Conservation (phyloP, 2,329 filamentous ascomycete species). For the Neofusicoccum cordaticola region DNA sequence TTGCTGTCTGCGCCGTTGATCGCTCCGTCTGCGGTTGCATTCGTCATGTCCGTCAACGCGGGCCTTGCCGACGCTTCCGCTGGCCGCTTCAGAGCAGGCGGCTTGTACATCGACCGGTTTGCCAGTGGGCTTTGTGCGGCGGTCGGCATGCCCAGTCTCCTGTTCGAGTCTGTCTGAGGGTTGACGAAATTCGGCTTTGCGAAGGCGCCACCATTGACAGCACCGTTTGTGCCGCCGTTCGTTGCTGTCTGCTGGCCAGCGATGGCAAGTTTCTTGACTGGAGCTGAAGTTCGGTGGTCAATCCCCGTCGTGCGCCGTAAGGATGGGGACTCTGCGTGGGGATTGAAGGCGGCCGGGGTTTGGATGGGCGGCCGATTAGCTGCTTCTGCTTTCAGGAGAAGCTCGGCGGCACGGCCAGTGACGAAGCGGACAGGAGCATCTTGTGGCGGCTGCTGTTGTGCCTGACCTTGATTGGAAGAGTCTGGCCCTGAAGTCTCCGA, state of each 20-base stretch:
- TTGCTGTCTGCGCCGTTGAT: constrained; percentile 36
- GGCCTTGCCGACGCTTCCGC: constrained; percentile 26
- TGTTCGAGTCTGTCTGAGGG: constrained; percentile 45
- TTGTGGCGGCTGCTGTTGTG: constrained; percentile 25
- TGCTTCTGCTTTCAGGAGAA: constrained; percentile 35
- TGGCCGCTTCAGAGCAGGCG: constrained; percentile 32
- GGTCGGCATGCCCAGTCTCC: constrained; percentile 51
- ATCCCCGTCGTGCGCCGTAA: constrained; percentile 86
- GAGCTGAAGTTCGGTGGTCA: constrained; percentile 74
- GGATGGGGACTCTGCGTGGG: constrained; percentile 61
- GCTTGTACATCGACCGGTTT: constrained; percentile 46
- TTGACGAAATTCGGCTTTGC: constrained; percentile 45
- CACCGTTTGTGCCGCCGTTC: not conserved
- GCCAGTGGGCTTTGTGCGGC: constrained; percentile 41
- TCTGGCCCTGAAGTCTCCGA: constrained; percentile 23
- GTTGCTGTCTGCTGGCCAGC: not conserved
- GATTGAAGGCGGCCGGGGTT: constrained; percentile 43
- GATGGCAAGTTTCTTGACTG: constrained; percentile 46
- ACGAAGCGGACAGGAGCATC: constrained; percentile 44
- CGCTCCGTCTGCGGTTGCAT: constrained; percentile 29
- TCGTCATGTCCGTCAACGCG: constrained; percentile 47
- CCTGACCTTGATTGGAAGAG: constrained; percentile 20
- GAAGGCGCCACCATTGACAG: not conserved
- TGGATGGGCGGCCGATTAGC: constrained; percentile 28
- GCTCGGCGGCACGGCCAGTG: constrained; percentile 43